Evolutionary conservation across 2,329 filamentous ascomycete species (phyloP), one percentile per base, ranked within the genome.

Genomic region (Hymenoscyphus salicellus): DNA sequence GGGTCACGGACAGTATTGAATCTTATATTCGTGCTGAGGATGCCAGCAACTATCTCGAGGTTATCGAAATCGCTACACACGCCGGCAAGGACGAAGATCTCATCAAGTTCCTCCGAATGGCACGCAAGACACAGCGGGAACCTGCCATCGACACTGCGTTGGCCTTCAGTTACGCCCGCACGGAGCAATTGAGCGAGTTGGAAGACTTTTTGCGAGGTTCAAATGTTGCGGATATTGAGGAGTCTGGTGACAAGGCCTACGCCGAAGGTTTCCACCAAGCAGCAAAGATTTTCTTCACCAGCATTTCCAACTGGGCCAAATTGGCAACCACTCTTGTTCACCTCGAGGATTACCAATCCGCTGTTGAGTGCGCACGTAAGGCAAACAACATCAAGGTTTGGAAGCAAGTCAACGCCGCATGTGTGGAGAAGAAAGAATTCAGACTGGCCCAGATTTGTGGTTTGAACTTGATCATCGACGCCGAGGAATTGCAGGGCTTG

Each of bases 271-370:
- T 92, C 75, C 94, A 95, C 75, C 90, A 98, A 82, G 95, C 95
- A 55, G 92, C 95, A 70, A 99, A 99, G 86, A 98, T 99, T 75
- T 99, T 98, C 85, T 99, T 89, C 82, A 92, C 88, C 63, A 98
- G 92, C 81, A 96, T 99, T 77, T 99, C 95, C 62, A 99, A 99
- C 85, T 99, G 95, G 95, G 94, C 94, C 63, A 99, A 99, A 83
- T 88, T 99, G 73, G 93, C 95, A 16, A 98, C 95, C 11, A 99
- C 95, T 11, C 86, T 98, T 66, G 95, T 99, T n/a, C 93, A 98
- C 78, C 87, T 99, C 6, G 90, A 89, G 70, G 95, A 99, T 72
- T 98, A 99, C 82, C 96, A 99, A 79, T 92, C 92, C 72, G 95
- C 95, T 56, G 95, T 99, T 52, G 95, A 99, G 78, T 97, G 93